A percentile compares a stretch with the other conserved stretches of the same genome.
phyloP scores from a whole-genome alignment of 306 rosid genomes.

The Vigna radiata region DNA sequence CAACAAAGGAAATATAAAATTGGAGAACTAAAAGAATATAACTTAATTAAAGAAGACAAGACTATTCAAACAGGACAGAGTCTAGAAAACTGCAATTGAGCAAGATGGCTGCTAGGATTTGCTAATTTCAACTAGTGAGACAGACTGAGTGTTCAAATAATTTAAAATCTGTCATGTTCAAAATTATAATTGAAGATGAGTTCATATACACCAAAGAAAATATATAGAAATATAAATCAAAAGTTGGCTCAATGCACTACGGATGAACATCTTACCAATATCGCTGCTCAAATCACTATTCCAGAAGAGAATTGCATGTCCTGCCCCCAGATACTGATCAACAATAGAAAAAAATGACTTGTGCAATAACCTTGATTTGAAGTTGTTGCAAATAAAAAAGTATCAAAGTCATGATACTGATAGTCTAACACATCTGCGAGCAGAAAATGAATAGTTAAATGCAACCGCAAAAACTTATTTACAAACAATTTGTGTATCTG shows the following conservation, averaged over 20 bases:
- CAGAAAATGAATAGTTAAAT: not conserved
- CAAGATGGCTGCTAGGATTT: slow-evolving; percentile 6
- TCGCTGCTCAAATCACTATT: slow-evolving; percentile 25
- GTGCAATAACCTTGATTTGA: slow-evolving; percentile 29
- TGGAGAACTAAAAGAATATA: slow-evolving; percentile 14
- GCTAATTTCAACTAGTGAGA: slow-evolving; percentile 12
- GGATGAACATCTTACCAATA: slow-evolving; percentile 42
- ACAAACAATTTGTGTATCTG: not conserved
- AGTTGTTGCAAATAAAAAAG: slow-evolving; percentile 25
- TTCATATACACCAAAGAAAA: slow-evolving; percentile 4
- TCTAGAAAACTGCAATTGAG: not conserved
- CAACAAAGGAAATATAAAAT: not conserved
- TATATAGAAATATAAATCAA: slow-evolving; percentile 7
- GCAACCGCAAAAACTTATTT: not conserved
- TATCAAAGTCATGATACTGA: not conserved
- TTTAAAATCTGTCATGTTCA: not conserved
- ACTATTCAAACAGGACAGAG: slow-evolving; percentile 1
- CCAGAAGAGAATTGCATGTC: slow-evolving; percentile 6
- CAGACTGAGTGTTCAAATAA: not conserved
- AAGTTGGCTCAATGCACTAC: slow-evolving; percentile 10
- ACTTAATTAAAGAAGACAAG: slow-evolving; percentile 9
- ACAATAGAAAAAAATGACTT: slow-evolving; percentile 33
- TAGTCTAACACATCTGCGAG: not conserved
- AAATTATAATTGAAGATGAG: slow-evolving; percentile 14
- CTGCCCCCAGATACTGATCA: slow-evolving; percentile 34